These are phyloP conservation scores for Erythrophleum ivorense DNA, from an alignment of 331 rosid species.

Conservation along the genomic window DNA sequence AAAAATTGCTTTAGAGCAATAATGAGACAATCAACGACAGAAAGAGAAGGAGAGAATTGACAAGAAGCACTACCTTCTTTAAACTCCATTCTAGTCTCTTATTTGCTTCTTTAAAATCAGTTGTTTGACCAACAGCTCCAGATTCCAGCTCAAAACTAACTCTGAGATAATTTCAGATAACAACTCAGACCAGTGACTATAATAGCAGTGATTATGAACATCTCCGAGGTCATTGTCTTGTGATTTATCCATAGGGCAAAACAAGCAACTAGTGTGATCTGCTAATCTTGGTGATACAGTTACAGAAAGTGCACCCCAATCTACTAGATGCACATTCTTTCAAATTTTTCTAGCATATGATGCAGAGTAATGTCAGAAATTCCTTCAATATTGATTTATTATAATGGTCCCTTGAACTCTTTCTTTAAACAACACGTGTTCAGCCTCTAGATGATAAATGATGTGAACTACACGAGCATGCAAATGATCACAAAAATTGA, in stretches of 20 bases:
- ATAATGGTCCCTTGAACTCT: constrained; percentile 20
- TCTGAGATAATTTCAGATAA: constrained; percentile 53
- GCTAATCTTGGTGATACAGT: not conserved
- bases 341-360: constrained; percentile 16
- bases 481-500: constrained; percentile 23
- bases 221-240: constrained; percentile 5
- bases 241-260: constrained; percentile 26
- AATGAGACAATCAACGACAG: constrained; percentile 2
- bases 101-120: constrained; percentile 81
- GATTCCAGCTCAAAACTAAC: constrained; percentile 88
- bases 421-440: constrained; percentile 3
- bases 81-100: constrained; percentile 85
- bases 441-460: constrained; percentile 25
- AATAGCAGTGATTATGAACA: constrained; percentile 22
- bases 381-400: constrained; percentile 16
- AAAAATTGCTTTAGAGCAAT: not conserved
- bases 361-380: not conserved
- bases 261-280: constrained; percentile 27
- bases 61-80: constrained; percentile 65
- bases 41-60: constrained; percentile 23
- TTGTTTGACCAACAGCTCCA: constrained; percentile 76
- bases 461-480: not conserved
- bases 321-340: not conserved
- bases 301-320: constrained; percentile 15
- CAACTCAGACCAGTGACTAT: constrained; percentile 33